These are phyloP conservation scores for Vaccinium vitisidaea DNA, from an alignment of 148 eudicot species.

Conservation along the genomic window DNA sequence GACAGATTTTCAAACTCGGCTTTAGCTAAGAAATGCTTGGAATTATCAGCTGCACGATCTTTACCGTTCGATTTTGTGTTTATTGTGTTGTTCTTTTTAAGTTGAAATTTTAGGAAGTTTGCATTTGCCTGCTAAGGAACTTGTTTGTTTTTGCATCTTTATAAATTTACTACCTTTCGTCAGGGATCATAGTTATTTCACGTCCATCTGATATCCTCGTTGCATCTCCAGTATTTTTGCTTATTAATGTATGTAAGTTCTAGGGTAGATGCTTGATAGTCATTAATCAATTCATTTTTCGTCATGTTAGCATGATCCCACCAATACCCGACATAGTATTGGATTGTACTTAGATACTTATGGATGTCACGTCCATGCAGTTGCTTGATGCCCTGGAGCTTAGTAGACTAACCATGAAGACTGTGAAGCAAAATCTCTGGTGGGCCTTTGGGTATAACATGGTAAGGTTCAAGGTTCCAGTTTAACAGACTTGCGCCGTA, in stretches of 20 bases:
- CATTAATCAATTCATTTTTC: not conserved
- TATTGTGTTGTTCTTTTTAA: not conserved
- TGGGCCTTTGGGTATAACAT: slow-evolving; percentile 98
- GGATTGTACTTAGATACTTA: not conserved
- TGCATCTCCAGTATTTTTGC: slow-evolving; percentile 3
- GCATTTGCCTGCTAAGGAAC: not conserved
- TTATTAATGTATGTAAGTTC: not conserved
- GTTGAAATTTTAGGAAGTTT: slow-evolving; percentile 3
- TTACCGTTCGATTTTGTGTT: not conserved
- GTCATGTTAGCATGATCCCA: not conserved
- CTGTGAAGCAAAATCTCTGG: slow-evolving; percentile 98
- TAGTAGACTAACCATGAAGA: slow-evolving; percentile 88
- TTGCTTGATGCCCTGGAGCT: slow-evolving; percentile 93
- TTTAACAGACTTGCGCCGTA: not conserved
- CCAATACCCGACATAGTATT: not conserved
- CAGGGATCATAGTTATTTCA: not conserved
- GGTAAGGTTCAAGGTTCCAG: slow-evolving; percentile 27
- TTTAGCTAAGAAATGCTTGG: not conserved
- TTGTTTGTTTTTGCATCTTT: not conserved
- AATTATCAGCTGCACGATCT: not conserved
- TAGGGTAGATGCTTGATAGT: not conserved
- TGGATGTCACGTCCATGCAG: slow-evolving; percentile 32
- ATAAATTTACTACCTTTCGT: not conserved
- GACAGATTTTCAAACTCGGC: slow-evolving; percentile 3
- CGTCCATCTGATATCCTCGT: not conserved